These are phyloP conservation scores for Phytomonas sp. DNA, from an alignment of 208 protist species.

Conservation along the genomic window DNA sequence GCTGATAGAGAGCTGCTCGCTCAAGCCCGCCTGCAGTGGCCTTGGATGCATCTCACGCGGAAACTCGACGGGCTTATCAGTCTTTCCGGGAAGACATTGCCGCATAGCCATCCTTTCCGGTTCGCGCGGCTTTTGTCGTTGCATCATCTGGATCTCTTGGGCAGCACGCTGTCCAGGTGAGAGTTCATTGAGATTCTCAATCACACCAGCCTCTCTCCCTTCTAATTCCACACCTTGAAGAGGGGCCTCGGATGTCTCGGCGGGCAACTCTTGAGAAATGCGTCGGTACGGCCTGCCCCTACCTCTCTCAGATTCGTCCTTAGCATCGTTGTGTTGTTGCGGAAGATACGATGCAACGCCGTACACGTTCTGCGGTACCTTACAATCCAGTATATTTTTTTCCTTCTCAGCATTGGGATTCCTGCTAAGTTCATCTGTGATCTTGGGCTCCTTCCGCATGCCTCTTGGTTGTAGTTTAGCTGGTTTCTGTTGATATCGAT, in stretches of 20 bases:
- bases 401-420: background rate
- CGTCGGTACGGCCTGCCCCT: background rate
- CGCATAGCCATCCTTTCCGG: background rate
- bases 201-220: background rate
- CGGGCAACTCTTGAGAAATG: background rate
- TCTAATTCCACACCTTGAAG: background rate
- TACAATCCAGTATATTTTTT: background rate
- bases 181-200: background rate
- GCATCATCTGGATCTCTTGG: background rate
- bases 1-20: background rate
- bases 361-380: background rate
- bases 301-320: background rate
- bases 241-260: background rate
- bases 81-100: background rate
- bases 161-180: conserved; percentile 8
- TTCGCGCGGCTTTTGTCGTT: background rate
- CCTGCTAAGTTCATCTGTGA: background rate
- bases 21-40: background rate
- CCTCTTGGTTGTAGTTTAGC: background rate
- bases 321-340: background rate
- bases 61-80: background rate
- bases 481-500: background rate
- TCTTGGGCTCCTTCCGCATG: background rate
- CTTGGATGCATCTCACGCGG: background rate
- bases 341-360: background rate